Base-by-base conservation (phyloP, 2,329 filamentous ascomycete genomes). In the Mycocentrospora acerina region DNA sequence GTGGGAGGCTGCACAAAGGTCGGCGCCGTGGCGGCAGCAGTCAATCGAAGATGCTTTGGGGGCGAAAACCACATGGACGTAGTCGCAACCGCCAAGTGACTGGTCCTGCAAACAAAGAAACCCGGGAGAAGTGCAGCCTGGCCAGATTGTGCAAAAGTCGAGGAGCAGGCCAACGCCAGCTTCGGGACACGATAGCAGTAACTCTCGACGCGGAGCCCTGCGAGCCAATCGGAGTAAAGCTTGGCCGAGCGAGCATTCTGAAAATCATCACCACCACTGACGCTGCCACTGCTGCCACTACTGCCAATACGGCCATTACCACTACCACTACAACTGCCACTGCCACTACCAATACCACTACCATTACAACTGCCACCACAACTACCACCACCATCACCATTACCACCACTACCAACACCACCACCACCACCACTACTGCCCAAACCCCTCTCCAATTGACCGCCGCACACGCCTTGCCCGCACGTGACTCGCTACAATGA, bases 131-230 rank as follows among this genome's bases (percentile, higher is more conserved):
- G 22, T 13, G 16, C 35, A 33, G 27, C 25, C 39, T 46, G 19
- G n/a, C n/a, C n/a, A n/a, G 35, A 33, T 36, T 38, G 43, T 41
- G 40, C 36, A n/a, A 40, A 40, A 6, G 36, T 44, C 40, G 36
- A 16, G 37, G 22, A 35, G 46, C 30, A 40, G 36, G 29, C 18
- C 29, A 40, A 42, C 37, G 40, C 31, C 41, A 51, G 44, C 52
- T 59, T 48, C 46, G 47, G 50, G 55, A 53, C 51, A 62, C 50
- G 51, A 57, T 55, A 59, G 48, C 53, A 51, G 44, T 44, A 56
- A 50, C 53, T 46, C 31, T 16, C 17, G 38, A 24, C 25, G 31
- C 29, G 39, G 36, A 40, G 9, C 19, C 5, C 19, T 22, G 12
- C 24, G 10, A n/a, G 28, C 57, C 57, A 62, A 62, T 62, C 59